These are phyloP conservation scores for Cydonia oblonga DNA, from an alignment of 331 rosid genomes.

Conservation along the genomic window DNA sequence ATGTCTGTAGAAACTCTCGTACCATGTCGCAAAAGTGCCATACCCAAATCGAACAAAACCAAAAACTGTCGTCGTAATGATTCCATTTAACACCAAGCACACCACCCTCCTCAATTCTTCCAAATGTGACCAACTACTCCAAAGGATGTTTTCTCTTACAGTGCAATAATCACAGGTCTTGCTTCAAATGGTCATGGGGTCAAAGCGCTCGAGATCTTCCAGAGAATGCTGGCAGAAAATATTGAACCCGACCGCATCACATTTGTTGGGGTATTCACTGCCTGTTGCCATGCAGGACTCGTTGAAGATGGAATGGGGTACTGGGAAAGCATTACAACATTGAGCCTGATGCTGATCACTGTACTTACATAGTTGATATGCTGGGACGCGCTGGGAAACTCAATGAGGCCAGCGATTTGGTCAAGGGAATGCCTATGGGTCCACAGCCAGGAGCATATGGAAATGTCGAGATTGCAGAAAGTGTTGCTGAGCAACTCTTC, in stretches of 20 bases:
- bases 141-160: slow-evolving; percentile 9
- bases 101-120: too few species aligned
- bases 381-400: slow-evolving; percentile 20
- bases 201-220: slow-evolving; percentile 14
- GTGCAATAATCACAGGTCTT: slow-evolving; percentile 17
- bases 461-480: slow-evolving; percentile 13
- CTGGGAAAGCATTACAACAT: slow-evolving; percentile 16
- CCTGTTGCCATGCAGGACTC: slow-evolving; percentile 15
- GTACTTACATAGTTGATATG: slow-evolving; percentile 12
- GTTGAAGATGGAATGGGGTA: slow-evolving; percentile 12
- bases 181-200: slow-evolving; percentile 20
- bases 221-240: slow-evolving; percentile 12
- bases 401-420: slow-evolving; percentile 1
- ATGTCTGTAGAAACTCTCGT: too few species aligned
- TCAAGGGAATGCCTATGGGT: slow-evolving; percentile 8
- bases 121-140: too few species aligned
- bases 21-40: too few species aligned
- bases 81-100: too few species aligned
- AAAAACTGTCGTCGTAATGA: too few species aligned
- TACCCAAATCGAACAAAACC: too few species aligned
- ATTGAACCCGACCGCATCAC: slow-evolving; percentile 11
- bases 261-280: slow-evolving; percentile 17
- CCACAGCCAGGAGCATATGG: slow-evolving; percentile 19
- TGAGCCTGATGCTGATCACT: slow-evolving; percentile 9
- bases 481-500: slow-evolving; percentile 13